Base-by-base conservation (phyloP, 2,329 filamentous ascomycete genomes). In the Akanthomyces muscarius region DNA sequence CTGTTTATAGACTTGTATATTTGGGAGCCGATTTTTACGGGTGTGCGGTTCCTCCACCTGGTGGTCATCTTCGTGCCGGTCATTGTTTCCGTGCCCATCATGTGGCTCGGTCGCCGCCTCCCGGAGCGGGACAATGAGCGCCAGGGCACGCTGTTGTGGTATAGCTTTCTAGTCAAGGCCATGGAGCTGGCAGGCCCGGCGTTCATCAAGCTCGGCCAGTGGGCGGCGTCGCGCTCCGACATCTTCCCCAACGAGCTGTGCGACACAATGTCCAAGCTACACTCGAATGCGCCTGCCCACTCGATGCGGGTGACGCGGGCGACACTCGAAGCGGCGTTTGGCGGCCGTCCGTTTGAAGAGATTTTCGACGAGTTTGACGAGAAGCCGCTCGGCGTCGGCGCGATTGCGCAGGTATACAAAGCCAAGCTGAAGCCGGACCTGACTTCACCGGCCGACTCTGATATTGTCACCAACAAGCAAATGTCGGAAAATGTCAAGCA, bases 121-220 rank as follows among this genome's bases (percentile, higher is more conserved):
- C 77, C 83, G 2, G 79, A 86, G 41, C 84, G 83, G 63, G 88
- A 92, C 68, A 86, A 91, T 67, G 91, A 97, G 77, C 83, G 91
- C 66, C 82, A 79, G 6, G 94, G 95, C 0, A 93, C 93, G 0
- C 71, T 98, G 3, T 97, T 91, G 92, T 99, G 95, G 95, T 99
- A 97, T 77, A 81, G 81, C 4, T 95, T 97, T 71, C 77, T 99
- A 45, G 92, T 98, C 11, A 84, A 81, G 63, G 84, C 89, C 33
- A 98, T 99, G 95, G 94, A 99, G 76, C 83, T 88, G 72, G 92
- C 94, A 21, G 95, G 95, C 0, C 93, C 95, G 51, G 92, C 95
- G 0, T 99, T 99, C 72, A 99, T 99, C 78, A 99, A 99, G 87
- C 86, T 99, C 61, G 95, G 95, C 18, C 95, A 99, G 87, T 99